phyloP scores from a whole-genome alignment of 139 green algal genomes.

The Tetraselmis striata region DNA sequence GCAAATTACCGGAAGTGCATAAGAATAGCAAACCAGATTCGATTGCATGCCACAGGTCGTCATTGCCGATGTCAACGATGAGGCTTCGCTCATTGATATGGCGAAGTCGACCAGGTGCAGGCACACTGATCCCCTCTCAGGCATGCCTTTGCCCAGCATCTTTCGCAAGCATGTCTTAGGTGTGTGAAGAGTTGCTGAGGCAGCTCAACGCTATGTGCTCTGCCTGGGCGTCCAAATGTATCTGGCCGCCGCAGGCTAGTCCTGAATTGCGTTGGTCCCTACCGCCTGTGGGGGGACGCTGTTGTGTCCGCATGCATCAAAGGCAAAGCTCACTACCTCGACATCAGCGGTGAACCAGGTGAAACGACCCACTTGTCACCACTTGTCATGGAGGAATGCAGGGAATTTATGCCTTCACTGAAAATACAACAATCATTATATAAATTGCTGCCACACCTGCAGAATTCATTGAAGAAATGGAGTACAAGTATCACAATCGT shows the following conservation, averaged over 20 bases:
- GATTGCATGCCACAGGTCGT: neutral
- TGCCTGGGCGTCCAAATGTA: too few species aligned
- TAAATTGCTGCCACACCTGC: too few species aligned
- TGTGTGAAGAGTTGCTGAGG: neutral
- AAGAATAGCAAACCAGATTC: too few species aligned
- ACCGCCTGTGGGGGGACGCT: slow-evolving; percentile 43
- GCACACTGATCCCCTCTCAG: slow-evolving; percentile 23
- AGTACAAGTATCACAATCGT: slow-evolving; percentile 31
- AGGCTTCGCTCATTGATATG: neutral
- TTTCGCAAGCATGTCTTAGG: neutral
- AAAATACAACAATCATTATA: too few species aligned
- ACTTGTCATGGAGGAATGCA: too few species aligned
- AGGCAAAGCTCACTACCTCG: slow-evolving; percentile 51
- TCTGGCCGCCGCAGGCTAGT: slow-evolving; percentile 37
- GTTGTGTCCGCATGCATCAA: slow-evolving; percentile 47
- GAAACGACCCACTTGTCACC: too few species aligned
- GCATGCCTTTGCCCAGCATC: slow-evolving; percentile 23
- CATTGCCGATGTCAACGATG: neutral
- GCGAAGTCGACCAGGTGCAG: slow-evolving; percentile 19
- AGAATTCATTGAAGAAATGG: slow-evolving; percentile 69
- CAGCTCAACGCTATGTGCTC: neutral
- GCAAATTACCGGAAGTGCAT: too few species aligned
- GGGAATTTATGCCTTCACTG: too few species aligned
- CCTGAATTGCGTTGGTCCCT: slow-evolving; percentile 58
- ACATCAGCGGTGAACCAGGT: slow-evolving; percentile 67